A percentile compares a stretch with the other conserved stretches of the same genome.
Conservation (phyloP, 805 yeast genomes). For the Alloascoidea hylecoeti region DNA sequence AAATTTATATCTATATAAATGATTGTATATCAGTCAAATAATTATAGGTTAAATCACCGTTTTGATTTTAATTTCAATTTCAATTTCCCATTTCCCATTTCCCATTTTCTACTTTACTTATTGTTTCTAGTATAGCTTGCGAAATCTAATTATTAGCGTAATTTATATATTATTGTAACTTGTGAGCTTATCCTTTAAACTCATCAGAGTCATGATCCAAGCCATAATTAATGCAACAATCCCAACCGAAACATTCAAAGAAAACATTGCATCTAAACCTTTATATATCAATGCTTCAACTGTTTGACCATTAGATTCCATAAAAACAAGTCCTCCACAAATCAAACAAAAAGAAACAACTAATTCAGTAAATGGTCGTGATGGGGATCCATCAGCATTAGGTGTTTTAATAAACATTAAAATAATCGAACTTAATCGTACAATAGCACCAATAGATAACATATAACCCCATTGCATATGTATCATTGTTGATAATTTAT, state of each 20-base stretch:
- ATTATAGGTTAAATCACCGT: no score
- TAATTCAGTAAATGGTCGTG: conserved; percentile 79
- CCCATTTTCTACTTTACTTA: no score
- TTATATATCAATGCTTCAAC: conserved; percentile 70
- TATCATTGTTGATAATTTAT: conserved; percentile 58
- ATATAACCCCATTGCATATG: conserved; percentile 91
- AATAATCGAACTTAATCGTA: conserved; percentile 53
- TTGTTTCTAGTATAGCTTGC: no score
- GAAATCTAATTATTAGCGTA: no score
- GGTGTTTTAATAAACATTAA: conserved; percentile 28
- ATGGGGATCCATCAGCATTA: conserved; percentile 23
- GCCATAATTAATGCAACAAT: conserved; percentile 67
- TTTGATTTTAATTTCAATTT: no score
- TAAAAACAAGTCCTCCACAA: conserved; percentile 83
- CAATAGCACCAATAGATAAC: conserved; percentile 67
- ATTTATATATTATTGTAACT: no score
- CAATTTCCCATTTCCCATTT: no score
- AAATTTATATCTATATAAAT: no score
- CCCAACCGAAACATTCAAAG: conserved; percentile 79
- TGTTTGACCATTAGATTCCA: conserved; percentile 83
- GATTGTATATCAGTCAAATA: no score
- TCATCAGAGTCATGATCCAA: conserved; percentile 66
- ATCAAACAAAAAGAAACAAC: conserved; percentile 66
- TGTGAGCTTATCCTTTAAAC: conserved; percentile 38
- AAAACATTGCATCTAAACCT: conserved; percentile 82